Conservation (phyloP, 2,329 filamentous ascomycete species). For the Cadophora sp. region DNA sequence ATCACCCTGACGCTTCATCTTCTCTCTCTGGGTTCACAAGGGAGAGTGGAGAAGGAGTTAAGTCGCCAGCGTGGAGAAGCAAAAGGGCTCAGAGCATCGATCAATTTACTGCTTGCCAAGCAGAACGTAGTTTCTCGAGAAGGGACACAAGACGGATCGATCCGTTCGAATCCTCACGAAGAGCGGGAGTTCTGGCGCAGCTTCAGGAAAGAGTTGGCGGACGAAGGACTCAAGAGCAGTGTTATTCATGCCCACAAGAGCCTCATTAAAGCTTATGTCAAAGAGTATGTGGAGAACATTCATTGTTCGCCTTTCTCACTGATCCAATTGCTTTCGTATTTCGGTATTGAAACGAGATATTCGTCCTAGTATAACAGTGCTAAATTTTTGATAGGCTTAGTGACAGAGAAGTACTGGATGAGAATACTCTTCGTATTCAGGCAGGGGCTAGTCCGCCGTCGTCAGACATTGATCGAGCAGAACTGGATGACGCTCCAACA, state of each 20-base stretch:
- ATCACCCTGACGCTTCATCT: slow-evolving; percentile 27
- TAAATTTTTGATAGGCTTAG: no score
- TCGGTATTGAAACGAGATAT: no score
- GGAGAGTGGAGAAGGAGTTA: slow-evolving; percentile 21
- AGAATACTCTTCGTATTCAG: neutral
- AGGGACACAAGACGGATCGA: slow-evolving; percentile 32
- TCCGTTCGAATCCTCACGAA: slow-evolving; percentile 40
- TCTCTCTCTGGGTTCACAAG: slow-evolving; percentile 24
- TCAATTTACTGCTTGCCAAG: slow-evolving; percentile 20
- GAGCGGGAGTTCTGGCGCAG: slow-evolving; percentile 60
- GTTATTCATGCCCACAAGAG: slow-evolving; percentile 60
- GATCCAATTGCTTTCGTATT: no score
- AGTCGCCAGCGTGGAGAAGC: slow-evolving; percentile 13
- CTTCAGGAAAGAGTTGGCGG: slow-evolving; percentile 59
- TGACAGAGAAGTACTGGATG: slow-evolving; percentile 22
- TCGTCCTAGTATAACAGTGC: no score
- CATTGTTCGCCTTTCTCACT: no score
- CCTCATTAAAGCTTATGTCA: slow-evolving; percentile 31
- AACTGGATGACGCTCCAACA: no score
- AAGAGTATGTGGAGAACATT: slow-evolving; percentile 19
- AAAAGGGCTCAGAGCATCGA: slow-evolving; percentile 14
- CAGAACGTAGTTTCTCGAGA: slow-evolving; percentile 15
- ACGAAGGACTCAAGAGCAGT: slow-evolving; percentile 60
- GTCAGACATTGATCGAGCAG: no score
- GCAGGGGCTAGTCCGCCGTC: no score